These are phyloP conservation scores for Trypanosoma scelopori DNA, from an alignment of 208 protist species.

Conservation along the genomic window DNA sequence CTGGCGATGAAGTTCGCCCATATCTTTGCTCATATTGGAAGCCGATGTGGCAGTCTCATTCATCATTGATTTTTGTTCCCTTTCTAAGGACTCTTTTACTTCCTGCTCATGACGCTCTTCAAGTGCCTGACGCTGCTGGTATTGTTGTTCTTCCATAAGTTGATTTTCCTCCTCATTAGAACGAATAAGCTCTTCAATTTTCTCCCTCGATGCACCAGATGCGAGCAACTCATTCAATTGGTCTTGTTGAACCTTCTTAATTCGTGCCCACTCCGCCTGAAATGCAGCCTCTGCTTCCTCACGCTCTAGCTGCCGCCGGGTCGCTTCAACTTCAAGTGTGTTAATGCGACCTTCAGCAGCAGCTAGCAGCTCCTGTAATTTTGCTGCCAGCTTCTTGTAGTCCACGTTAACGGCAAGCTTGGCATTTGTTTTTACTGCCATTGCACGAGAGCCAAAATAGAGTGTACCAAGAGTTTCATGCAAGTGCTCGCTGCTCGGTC, in stretches of 20 bases:
- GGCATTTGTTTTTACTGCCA: slow-evolving; percentile 83
- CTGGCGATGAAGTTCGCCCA: slow-evolving; percentile 27
- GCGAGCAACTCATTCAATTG: slow-evolving; percentile 65
- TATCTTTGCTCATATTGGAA: slow-evolving; percentile 27
- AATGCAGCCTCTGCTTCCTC: slow-evolving; percentile 67
- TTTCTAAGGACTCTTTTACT: slow-evolving; percentile 56
- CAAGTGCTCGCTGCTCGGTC: slow-evolving; percentile 78
- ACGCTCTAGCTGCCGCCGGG: slow-evolving; percentile 66
- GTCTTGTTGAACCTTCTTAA: slow-evolving; percentile 57
- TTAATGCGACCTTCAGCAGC: slow-evolving; percentile 72
- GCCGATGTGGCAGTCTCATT: slow-evolving; percentile 13
- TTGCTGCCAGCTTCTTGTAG: slow-evolving; percentile 79
- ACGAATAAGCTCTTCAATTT: slow-evolving; percentile 76
- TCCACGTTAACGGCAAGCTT: slow-evolving; percentile 72
- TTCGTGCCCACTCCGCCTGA: slow-evolving; percentile 50
- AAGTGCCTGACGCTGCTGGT: slow-evolving; percentile 74
- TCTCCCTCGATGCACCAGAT: slow-evolving; percentile 63
- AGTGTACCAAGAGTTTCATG: slow-evolving; percentile 85
- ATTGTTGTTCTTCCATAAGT: slow-evolving; percentile 83
- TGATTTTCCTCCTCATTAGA: slow-evolving; percentile 70
- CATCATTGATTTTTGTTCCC: slow-evolving; percentile 12
- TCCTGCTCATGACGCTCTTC: slow-evolving; percentile 75
- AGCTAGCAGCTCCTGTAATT: slow-evolving; percentile 68
- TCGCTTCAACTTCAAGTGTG: slow-evolving; percentile 70
- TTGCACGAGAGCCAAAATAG: slow-evolving; percentile 81